Conservation (phyloP, 768 basidiomycete species). For the Naganishia vishniacii region DNA sequence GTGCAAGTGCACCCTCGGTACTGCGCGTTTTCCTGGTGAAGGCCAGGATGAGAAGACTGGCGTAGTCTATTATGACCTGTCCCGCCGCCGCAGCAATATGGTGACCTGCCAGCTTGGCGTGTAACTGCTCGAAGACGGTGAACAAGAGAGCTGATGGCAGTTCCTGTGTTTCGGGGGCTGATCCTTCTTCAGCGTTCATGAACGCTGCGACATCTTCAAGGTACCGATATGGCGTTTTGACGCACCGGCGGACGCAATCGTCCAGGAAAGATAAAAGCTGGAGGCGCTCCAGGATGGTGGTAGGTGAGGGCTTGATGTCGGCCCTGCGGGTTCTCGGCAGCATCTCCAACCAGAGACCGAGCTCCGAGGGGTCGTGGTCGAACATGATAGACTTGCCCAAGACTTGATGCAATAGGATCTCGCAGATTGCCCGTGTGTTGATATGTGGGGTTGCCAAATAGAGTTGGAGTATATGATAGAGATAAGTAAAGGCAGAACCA, state of each 20-base stretch:
- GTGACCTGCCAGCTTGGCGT: slow-evolving; percentile 60
- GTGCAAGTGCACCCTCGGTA: background rate
- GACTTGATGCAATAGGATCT: slow-evolving; percentile 60
- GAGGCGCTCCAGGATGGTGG: slow-evolving; percentile 56
- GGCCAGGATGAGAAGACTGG: slow-evolving; percentile 59
- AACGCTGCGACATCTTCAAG: slow-evolving; percentile 57
- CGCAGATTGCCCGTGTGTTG: slow-evolving; percentile 55
- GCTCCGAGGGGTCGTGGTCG: slow-evolving; percentile 67
- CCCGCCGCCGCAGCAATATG: slow-evolving; percentile 59
- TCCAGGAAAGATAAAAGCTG: slow-evolving; percentile 66
- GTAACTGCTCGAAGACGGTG: slow-evolving; percentile 71
- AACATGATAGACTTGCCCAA: slow-evolving; percentile 72
- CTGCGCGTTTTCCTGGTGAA: slow-evolving; percentile 44
- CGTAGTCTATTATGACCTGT: slow-evolving; percentile 60
- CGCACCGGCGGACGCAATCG: slow-evolving; percentile 73
- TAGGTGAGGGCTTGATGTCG: slow-evolving; percentile 56
- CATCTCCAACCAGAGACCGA: slow-evolving; percentile 66
- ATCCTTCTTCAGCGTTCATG: slow-evolving; percentile 16
- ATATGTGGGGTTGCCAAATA: slow-evolving; percentile 55
- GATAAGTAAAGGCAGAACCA: slow-evolving; percentile 56
- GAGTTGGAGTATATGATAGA: slow-evolving; percentile 66
- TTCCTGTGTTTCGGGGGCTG: slow-evolving; percentile 36
- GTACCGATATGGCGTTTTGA: slow-evolving; percentile 79
- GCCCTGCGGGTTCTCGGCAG: slow-evolving; percentile 55
- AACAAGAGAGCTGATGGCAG: slow-evolving; percentile 68